These are phyloP conservation scores for Volvariella surrecta DNA, from an alignment of 1,284 basidiomycete species.

Conservation along the genomic window DNA sequence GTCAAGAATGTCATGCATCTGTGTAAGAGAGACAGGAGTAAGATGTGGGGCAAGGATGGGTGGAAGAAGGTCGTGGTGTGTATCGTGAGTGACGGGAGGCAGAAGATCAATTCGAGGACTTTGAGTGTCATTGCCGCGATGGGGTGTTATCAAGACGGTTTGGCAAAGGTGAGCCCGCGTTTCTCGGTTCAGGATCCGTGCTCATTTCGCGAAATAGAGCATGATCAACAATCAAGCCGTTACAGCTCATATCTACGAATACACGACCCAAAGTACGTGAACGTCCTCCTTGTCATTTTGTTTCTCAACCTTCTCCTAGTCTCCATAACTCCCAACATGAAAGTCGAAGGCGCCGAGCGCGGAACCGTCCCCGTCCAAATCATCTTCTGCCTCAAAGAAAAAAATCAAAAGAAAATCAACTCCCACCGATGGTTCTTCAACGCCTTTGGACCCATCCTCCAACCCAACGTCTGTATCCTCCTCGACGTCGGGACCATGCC, in stretches of 20 bases:
- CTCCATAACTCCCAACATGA: constrained; percentile 72
- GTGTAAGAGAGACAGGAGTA: constrained; percentile 75
- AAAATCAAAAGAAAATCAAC: constrained; percentile 91
- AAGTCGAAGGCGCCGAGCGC: constrained; percentile 76
- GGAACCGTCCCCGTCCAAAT: constrained; percentile 85
- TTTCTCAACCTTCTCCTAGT: constrained; percentile 34
- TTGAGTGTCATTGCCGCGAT: constrained; percentile 82
- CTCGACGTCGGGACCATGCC: constrained; percentile 95
- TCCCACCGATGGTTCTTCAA: constrained; percentile 80
- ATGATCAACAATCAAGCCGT: constrained; percentile 82
- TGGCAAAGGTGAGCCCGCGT: constrained; percentile 59
- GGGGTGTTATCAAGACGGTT: constrained; percentile 79
- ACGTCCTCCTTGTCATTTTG: constrained; percentile 1
- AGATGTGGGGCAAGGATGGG: constrained; percentile 94
- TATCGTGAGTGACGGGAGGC: constrained; percentile 69
- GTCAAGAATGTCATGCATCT: constrained; percentile 84
- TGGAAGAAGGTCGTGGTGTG: constrained; percentile 85
- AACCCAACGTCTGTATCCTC: constrained; percentile 88
- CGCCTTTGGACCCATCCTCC: constrained; percentile 68
- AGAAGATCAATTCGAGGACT: constrained; percentile 83
- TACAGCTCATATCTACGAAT: constrained; percentile 91
- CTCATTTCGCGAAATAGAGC: constrained; percentile 34
- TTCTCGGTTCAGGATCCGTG: neutral
- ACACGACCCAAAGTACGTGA: constrained; percentile 76
- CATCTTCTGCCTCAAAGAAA: constrained; percentile 92